Conservation (phyloP, 2,329 filamentous ascomycete species). For the Thielaviopsis euricoi region DNA sequence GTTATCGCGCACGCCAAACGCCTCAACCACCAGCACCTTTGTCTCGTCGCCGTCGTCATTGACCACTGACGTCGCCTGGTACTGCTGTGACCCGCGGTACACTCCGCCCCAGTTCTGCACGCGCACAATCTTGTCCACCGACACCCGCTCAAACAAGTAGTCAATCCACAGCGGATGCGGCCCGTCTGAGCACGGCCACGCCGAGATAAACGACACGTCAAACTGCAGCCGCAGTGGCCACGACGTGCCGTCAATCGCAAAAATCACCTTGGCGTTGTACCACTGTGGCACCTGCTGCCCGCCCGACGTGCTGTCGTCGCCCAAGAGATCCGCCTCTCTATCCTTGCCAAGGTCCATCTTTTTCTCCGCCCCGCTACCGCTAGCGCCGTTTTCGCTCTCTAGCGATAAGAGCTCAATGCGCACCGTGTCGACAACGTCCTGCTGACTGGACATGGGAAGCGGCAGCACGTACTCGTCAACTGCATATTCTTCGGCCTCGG, state of each 20-base stretch:
- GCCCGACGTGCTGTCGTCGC: neutral
- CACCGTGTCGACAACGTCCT: constrained; percentile 46
- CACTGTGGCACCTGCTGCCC: constrained; percentile 21
- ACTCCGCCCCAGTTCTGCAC: constrained; percentile 48
- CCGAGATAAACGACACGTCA: constrained; percentile 49
- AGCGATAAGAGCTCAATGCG: constrained; percentile 53
- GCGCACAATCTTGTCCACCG: constrained; percentile 47
- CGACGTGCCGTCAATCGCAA: constrained; percentile 45
- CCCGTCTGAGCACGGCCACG: constrained; percentile 45
- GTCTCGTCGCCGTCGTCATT: constrained; percentile 17
- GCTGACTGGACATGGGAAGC: constrained; percentile 35
- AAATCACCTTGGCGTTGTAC: constrained; percentile 45
- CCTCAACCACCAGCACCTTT: constrained; percentile 52
- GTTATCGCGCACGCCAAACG: constrained; percentile 57
- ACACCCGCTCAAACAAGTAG: constrained; percentile 42
- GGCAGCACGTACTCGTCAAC: constrained; percentile 49
- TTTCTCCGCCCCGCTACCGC: neutral
- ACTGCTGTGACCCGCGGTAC: constrained; percentile 17
- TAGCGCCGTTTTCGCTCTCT: constrained; percentile 18
- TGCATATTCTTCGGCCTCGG: constrained; percentile 43
- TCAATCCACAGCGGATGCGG: constrained; percentile 59
- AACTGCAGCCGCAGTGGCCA: constrained; percentile 47
- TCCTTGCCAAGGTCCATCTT: neutral
- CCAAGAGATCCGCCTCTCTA: constrained; percentile 12
- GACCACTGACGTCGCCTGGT: constrained; percentile 12